These are phyloP conservation scores for Trichoderma oligosporum DNA, from an alignment of 2,329 filamentous ascomycete species.

Conservation along the genomic window DNA sequence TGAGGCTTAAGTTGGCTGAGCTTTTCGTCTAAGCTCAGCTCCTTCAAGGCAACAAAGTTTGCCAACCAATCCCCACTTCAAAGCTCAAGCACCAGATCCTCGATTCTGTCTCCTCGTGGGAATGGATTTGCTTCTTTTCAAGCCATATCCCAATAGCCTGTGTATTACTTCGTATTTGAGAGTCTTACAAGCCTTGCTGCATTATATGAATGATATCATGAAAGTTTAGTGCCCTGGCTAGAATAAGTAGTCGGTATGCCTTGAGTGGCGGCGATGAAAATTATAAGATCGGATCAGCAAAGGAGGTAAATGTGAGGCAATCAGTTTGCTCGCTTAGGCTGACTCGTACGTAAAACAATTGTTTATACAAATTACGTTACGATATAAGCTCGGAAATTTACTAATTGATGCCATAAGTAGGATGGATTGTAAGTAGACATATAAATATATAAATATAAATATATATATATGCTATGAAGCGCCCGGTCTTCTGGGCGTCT, in stretches of 20 bases:
- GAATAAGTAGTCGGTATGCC: background rate
- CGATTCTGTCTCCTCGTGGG: background rate
- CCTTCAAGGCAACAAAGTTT: background rate
- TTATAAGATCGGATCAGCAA: background rate
- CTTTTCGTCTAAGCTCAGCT: background rate
- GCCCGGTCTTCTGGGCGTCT: constrained; percentile 9
- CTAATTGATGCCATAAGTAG: background rate
- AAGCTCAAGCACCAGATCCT: background rate
- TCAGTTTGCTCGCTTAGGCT: background rate
- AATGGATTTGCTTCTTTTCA: background rate
- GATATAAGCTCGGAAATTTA: too few relatives aligned
- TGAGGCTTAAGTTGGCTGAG: background rate
- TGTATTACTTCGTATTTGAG: background rate
- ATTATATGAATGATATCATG: background rate
- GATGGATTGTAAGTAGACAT: background rate
- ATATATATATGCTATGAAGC: background rate
- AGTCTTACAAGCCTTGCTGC: background rate
- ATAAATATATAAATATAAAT: background rate
- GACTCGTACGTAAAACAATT: background rate
- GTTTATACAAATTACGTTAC: too few relatives aligned
- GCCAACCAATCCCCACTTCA: background rate
- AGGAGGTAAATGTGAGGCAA: background rate
- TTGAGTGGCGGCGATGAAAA: background rate
- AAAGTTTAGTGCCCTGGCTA: background rate
- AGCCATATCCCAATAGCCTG: background rate